Evolutionary conservation across 768 basidiomycete species (phyloP).

Genomic region (Phlegmacium glaucopus): DNA sequence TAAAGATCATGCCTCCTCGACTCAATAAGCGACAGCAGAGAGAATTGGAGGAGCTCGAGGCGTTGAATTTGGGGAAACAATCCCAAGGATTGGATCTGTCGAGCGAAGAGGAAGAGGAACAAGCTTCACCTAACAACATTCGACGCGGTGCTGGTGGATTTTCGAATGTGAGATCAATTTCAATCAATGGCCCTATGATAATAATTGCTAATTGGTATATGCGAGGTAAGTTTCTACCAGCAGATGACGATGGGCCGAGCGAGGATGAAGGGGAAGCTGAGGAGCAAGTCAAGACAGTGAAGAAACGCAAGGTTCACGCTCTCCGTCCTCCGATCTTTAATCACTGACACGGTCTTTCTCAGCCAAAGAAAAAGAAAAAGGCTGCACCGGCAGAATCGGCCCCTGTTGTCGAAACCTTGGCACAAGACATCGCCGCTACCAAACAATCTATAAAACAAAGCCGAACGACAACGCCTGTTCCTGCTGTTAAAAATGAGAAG

Average conservation of each 20-base stretch:
- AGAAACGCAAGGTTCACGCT: conserved; percentile 36
- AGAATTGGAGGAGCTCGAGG: conserved; percentile 76
- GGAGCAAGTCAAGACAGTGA: conserved; percentile 23
- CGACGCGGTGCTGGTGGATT: conserved; percentile 31
- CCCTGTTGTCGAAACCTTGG: not conserved
- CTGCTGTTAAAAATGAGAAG: conserved; percentile 41
- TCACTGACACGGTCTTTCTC: not conserved
- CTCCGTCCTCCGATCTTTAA: not conserved
- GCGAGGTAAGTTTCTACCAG: conserved; percentile 35
- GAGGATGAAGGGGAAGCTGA: conserved; percentile 26
- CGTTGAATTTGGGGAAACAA: conserved; percentile 29
- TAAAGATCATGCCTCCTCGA: conserved; percentile 68
- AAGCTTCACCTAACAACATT: conserved; percentile 7
- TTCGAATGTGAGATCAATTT: conserved; percentile 36
- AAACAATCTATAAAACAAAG: conserved; percentile 4
- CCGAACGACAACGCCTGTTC: conserved; percentile 11
- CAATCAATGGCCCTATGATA: conserved; percentile 5
- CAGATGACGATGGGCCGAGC: conserved; percentile 18
- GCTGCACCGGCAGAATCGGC: conserved; percentile 16
- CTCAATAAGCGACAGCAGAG: conserved; percentile 85
- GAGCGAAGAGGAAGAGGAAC: conserved; percentile 37
- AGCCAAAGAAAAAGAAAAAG: conserved; percentile 44
- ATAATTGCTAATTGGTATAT: conserved; percentile 2
- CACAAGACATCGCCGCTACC: not conserved
- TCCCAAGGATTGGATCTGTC: conserved; percentile 25